Conservation (phyloP, 306 rosid genomes). For the Vicia sativa region DNA sequence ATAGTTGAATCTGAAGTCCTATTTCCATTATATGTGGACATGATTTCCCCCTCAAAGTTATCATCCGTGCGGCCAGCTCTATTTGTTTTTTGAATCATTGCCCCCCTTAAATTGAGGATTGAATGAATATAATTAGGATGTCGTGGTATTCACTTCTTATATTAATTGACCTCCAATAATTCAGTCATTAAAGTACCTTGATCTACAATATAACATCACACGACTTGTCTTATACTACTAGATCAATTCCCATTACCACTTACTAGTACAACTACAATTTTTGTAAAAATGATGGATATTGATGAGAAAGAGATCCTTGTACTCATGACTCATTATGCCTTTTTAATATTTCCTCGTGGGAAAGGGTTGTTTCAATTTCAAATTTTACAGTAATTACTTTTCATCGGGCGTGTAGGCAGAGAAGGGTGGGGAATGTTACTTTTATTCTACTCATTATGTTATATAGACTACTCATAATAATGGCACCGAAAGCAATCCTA, state of each 20-base stretch:
- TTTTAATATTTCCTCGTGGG: constrained; percentile 9
- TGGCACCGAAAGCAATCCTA: constrained; percentile 52
- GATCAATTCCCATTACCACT: background rate
- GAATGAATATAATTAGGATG: background rate
- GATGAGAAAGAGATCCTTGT: background rate
- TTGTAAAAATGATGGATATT: background rate
- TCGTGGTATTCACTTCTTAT: constrained; percentile 14
- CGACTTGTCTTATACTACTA: background rate
- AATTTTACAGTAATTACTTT: background rate
- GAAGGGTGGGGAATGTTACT: background rate
- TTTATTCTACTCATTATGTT: constrained; percentile 34
- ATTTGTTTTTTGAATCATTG: background rate
- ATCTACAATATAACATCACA: background rate
- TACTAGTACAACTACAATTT: background rate
- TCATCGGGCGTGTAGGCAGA: constrained; percentile 8
- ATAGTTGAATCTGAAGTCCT: too few relatives aligned
- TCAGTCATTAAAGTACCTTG: background rate
- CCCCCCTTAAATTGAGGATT: background rate
- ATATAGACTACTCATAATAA: constrained; percentile 1
- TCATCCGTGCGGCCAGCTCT: background rate
- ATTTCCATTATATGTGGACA: too few relatives aligned
- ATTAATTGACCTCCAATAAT: background rate
- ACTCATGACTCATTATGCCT: constrained; percentile 13
- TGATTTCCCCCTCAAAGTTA: too few relatives aligned
- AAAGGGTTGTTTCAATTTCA: background rate